phyloP scores from a whole-genome alignment of 352 stramenopile genomes.

The Saprolegnia parasitica region DNA sequence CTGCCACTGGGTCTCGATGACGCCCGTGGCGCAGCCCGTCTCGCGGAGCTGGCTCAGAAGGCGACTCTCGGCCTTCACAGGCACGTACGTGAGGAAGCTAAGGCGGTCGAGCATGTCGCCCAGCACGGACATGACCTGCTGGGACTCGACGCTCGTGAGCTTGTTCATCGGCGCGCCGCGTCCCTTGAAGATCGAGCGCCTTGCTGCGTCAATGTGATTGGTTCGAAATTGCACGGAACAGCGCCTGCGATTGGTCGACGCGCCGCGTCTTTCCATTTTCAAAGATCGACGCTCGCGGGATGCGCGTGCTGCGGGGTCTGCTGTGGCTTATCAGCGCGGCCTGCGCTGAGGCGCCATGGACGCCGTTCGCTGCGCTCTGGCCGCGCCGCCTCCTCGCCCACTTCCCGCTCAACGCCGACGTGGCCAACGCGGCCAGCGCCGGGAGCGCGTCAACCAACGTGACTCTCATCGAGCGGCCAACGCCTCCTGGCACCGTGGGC shows the following conservation, averaged over 20 bases:
- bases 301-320: background rate
- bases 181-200: slow-evolving; percentile 8
- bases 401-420: slow-evolving; percentile 18
- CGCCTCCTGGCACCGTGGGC: background rate
- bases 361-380: slow-evolving; percentile 17
- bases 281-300: background rate
- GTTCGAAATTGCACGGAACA: background rate
- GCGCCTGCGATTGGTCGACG: background rate
- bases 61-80: slow-evolving; percentile 48
- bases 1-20: slow-evolving; percentile 70
- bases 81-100: slow-evolving; percentile 83
- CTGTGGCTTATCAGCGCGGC: background rate
- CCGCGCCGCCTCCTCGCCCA: slow-evolving; percentile 22
- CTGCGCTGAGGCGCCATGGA: background rate
- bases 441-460: background rate
- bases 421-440: background rate
- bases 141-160: slow-evolving; percentile 83
- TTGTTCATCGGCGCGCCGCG: slow-evolving; percentile 57
- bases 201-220: background rate
- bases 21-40: slow-evolving; percentile 53
- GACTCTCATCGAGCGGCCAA: background rate
- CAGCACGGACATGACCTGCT: slow-evolving; percentile 85
- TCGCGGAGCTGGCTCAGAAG: slow-evolving; percentile 56
- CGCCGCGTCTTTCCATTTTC: background rate
- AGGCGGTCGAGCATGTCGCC: slow-evolving; percentile 77